Evolutionary conservation across 2,329 filamentous ascomycete species (phyloP), one percentile per base, ranked within the genome.

Genomic region (Colletotrichum brevisporum): DNA sequence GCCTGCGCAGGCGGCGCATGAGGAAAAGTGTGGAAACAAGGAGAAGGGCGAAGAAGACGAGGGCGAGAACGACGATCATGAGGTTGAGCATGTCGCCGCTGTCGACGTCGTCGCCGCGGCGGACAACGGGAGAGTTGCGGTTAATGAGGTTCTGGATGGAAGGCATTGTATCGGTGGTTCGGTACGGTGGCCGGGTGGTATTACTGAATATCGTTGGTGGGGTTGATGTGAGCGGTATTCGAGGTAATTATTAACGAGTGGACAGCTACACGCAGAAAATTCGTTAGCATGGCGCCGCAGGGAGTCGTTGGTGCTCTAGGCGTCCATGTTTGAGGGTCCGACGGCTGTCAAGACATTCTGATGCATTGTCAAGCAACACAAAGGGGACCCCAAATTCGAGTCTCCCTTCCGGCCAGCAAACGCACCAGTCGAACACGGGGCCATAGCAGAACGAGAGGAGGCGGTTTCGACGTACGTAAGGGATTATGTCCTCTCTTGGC

Each of bases 11-110:
- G 75, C 91, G 90, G 78, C 93, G 92, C 73, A 98, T 83, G 77
- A 94, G 81, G 73, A 95, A 83, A 58, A 98, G 89, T 31, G 87
- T 83, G 67, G 89, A 90, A 61, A 92, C 84, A 67, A 94, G 85
- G 55, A 91, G 77, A 36, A 97, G 85, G 69, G 88, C 90, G 75
- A 95, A 81, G 74, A 97, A 89, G 74, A 95, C 84, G 53, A 99
- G 85, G 71, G 91, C 90, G 74, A 98, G 85, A 63, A 98, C 88
- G 67, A 89, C 88, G 75, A 97, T 92, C 78, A 97, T 84, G 51
- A 97, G 88, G 77, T 94, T 90, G 79, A 95, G 85, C 83, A 92
- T 90, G 74, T 92, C 83, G 74, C 84, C 82, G 67, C 81, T 82
- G 72, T 86, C 83, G 69, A 78, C 78, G 69, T 82, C 75, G 69